Percentiles rank a stretch among this genome's conserved stretches.
Conservation (phyloP, 2,329 filamentous ascomycete genomes). For the Pestalotiopsis sp. region DNA sequence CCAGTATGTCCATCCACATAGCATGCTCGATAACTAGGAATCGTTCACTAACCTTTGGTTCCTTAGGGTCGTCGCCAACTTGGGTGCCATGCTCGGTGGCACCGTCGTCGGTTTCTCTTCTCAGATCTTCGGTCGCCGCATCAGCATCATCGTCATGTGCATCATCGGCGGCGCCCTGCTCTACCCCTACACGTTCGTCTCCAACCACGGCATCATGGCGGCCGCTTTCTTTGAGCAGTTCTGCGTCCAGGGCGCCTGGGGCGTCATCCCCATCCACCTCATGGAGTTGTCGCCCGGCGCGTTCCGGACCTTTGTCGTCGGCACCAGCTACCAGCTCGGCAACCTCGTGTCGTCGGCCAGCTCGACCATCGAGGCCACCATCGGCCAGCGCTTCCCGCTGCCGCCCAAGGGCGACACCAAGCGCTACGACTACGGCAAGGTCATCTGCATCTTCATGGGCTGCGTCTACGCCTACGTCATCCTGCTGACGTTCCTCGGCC, state of each 20-base stretch:
- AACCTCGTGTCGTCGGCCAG: slow-evolving; percentile 71
- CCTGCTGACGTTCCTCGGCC: slow-evolving; percentile 62
- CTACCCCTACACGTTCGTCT: slow-evolving; percentile 79
- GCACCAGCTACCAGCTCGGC: slow-evolving; percentile 74
- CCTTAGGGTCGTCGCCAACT: slow-evolving; percentile 62
- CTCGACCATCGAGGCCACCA: slow-evolving; percentile 73
- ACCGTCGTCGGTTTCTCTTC: slow-evolving; percentile 66
- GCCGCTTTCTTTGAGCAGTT: slow-evolving; percentile 85
- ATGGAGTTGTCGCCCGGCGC: slow-evolving; percentile 74
- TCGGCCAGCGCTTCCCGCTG: slow-evolving; percentile 74
- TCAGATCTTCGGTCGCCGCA: slow-evolving; percentile 68
- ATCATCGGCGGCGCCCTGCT: slow-evolving; percentile 71
- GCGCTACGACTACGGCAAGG: slow-evolving; percentile 74
- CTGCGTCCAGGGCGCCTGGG: slow-evolving; percentile 76
- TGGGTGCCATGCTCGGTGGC: slow-evolving; percentile 70
- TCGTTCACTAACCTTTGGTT: not conserved
- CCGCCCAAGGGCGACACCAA: slow-evolving; percentile 49
- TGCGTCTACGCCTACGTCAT: slow-evolving; percentile 71
- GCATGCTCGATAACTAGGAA: not conserved
- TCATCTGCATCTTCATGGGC: slow-evolving; percentile 90
- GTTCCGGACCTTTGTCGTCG: slow-evolving; percentile 74
- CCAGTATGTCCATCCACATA: slow-evolving; percentile 34
- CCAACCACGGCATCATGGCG: slow-evolving; percentile 65
- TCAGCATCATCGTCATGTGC: slow-evolving; percentile 67
- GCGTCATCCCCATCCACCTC: slow-evolving; percentile 73